phyloP scores from a whole-genome alignment of 2,329 filamentous ascomycete genomes.

The Metarhizium anisopliae region DNA sequence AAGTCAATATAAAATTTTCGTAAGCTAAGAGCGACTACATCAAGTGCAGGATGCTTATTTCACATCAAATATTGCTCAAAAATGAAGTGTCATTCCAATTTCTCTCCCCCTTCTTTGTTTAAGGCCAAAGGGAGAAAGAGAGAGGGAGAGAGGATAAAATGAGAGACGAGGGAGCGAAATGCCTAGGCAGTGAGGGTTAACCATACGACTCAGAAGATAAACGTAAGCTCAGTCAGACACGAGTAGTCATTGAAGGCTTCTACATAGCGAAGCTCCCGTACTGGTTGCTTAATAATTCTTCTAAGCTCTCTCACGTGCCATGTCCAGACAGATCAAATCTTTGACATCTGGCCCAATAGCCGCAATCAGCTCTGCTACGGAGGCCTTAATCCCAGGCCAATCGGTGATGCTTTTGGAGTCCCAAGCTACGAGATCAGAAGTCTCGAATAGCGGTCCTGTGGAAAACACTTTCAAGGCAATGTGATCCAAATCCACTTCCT shows the following conservation, averaged over 20 bases:
- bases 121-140: too few species aligned
- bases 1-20: too few species aligned
- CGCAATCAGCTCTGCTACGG: conserved; percentile 59
- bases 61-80: too few species aligned
- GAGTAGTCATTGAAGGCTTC: background rate
- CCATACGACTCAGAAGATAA: too few species aligned
- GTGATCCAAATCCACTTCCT: conserved; percentile 46
- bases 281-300: background rate
- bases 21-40: too few species aligned
- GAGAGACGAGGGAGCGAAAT: too few species aligned
- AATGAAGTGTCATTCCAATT: too few species aligned
- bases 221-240: too few species aligned
- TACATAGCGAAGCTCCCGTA: background rate
- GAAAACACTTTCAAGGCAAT: conserved; percentile 44
- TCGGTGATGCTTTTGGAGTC: conserved; percentile 40
- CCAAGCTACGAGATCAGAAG: conserved; percentile 51
- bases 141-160: too few species aligned
- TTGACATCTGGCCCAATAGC: conserved; percentile 54
- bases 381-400: conserved; percentile 45
- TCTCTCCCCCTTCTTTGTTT: too few species aligned
- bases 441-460: conserved; percentile 28
- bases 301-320: conserved; percentile 18
- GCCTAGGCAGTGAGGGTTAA: too few species aligned
- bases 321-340: conserved; percentile 48
- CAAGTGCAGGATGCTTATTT: too few species aligned